phyloP scores from a whole-genome alignment of 805 yeast genomes.

The Kodamaea hsintzibuensis region DNA sequence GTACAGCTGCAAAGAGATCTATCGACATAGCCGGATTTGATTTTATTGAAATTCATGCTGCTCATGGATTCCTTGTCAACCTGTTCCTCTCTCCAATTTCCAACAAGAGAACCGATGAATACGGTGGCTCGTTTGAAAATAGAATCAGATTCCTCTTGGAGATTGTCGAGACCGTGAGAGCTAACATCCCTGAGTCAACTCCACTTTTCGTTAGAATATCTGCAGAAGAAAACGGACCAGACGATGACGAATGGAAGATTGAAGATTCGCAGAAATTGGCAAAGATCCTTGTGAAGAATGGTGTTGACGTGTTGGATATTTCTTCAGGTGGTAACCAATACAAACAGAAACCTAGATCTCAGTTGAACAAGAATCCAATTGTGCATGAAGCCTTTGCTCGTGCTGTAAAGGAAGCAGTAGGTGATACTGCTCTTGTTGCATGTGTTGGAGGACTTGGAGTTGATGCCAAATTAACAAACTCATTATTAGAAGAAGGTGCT shows the following conservation, averaged over 20 bases:
- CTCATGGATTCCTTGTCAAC: constrained; percentile 43
- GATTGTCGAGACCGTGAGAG: constrained; percentile 42
- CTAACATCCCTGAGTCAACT: constrained; percentile 35
- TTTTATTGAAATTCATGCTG: constrained; percentile 42
- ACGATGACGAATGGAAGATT: constrained; percentile 43
- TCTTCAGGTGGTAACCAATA: constrained; percentile 53
- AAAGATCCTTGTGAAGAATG: constrained; percentile 38
- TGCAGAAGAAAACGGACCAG: constrained; percentile 41
- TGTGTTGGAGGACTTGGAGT: constrained; percentile 47
- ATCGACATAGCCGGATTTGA: constrained; percentile 39
- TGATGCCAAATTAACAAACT: constrained; percentile 36
- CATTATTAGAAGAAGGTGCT: constrained; percentile 40
- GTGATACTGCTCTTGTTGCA: constrained; percentile 43
- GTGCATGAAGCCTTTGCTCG: constrained; percentile 32
- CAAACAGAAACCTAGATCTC: constrained; percentile 23
- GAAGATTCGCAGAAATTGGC: constrained; percentile 46
- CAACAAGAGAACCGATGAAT: constrained; percentile 34
- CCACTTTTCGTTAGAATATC: constrained; percentile 52
- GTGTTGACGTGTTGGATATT: constrained; percentile 54
- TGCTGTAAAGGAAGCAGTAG: constrained; percentile 44
- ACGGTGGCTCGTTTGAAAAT: constrained; percentile 44
- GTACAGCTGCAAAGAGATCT: constrained; percentile 49
- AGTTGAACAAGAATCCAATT: constrained; percentile 10
- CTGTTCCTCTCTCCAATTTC: constrained; percentile 46
- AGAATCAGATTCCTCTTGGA: constrained; percentile 43